Conservation (phyloP, 75 land plant genomes). For the Isoetes taiwanensis region DNA sequence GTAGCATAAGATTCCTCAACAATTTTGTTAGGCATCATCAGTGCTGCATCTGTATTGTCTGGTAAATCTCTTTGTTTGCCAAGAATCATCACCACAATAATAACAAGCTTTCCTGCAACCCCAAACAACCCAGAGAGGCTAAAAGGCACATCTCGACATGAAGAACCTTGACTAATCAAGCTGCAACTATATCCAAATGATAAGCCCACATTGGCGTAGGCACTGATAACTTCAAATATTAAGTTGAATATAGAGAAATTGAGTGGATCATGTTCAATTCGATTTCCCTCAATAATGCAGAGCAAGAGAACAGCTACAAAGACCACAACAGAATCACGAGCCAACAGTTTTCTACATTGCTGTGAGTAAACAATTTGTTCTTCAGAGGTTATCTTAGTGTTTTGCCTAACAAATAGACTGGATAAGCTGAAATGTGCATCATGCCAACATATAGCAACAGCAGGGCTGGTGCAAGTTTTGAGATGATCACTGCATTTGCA, state of each 20-base stretch:
- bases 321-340: background rate
- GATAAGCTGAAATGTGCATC: constrained; percentile 3
- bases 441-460: background rate
- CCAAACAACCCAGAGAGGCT: background rate
- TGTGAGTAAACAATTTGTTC: no score
- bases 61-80: background rate
- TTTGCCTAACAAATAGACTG: background rate
- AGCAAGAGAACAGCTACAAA: background rate
- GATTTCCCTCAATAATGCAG: background rate
- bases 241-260: constrained; percentile 4
- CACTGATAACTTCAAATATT: constrained; percentile 6
- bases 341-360: background rate
- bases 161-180: background rate
- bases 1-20: no score
- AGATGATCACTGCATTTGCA: background rate
- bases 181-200: constrained; percentile 1
- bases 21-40: no score
- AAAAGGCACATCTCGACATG: background rate
- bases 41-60: background rate
- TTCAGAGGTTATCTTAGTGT: background rate
- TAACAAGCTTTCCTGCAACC: background rate
- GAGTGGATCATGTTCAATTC: background rate
- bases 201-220: background rate
- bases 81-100: background rate
- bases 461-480: background rate